These are phyloP conservation scores for Tothia fuscella DNA, from an alignment of 2,329 filamentous ascomycete genomes.

Conservation along the genomic window DNA sequence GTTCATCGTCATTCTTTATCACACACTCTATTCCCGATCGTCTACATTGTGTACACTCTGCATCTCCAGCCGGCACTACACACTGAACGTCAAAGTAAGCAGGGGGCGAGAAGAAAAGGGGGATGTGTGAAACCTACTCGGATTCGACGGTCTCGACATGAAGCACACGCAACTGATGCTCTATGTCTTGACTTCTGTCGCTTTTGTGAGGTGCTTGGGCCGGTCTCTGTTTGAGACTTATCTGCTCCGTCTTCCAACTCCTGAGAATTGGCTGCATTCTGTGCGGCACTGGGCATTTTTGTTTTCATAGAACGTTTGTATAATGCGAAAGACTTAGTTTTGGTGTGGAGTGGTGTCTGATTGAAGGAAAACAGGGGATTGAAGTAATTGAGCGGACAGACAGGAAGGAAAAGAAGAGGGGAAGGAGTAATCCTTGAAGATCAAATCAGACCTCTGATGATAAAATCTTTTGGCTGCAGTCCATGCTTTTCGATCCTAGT, in stretches of 20 bases:
- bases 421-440: slow-evolving; percentile 2
- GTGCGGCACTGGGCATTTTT: not conserved
- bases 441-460: not conserved
- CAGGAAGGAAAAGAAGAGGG: not conserved
- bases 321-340: too few species aligned
- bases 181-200: slow-evolving; percentile 26
- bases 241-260: slow-evolving; percentile 5
- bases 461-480: not conserved
- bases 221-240: not conserved
- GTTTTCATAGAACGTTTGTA: not conserved
- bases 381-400: not conserved
- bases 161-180: slow-evolving; percentile 44
- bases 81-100: slow-evolving; percentile 29
- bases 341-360: too few species aligned
- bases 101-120: not conserved
- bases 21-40: slow-evolving; percentile 39
- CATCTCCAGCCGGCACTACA: slow-evolving; percentile 41
- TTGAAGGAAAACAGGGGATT: not conserved
- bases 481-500: too few species aligned
- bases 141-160: slow-evolving; percentile 36
- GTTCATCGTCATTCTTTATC: slow-evolving; percentile 47
- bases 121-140: slow-evolving; percentile 20
- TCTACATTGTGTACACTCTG: slow-evolving; percentile 41
- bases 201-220: slow-evolving; percentile 11
- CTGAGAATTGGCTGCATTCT: slow-evolving; percentile 7